phyloP scores from a whole-genome alignment of 352 stramenopile species.

The Phytopythium sindhum region DNA sequence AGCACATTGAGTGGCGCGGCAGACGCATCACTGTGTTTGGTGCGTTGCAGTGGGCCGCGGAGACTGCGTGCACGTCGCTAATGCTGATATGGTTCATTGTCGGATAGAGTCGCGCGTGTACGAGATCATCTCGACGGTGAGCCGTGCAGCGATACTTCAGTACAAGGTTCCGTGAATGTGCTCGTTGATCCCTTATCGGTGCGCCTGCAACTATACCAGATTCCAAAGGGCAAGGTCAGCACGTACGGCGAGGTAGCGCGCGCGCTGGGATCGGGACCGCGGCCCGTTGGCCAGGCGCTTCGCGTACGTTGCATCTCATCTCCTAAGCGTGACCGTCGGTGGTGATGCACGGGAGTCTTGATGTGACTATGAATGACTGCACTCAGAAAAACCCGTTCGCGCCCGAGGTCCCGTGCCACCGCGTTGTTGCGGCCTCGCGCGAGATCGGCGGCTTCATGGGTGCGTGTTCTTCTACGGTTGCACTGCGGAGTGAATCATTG shows the following conservation, averaged over 20 bases:
- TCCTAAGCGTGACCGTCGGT: too few species aligned
- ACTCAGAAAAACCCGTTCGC: conserved; percentile 80
- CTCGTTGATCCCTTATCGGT: too few species aligned
- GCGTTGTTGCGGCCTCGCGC: conserved; percentile 64
- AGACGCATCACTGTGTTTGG: conserved; percentile 71
- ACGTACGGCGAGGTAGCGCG: conserved; percentile 73
- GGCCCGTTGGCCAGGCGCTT: conserved; percentile 75
- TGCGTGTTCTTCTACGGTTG: conserved; percentile 7
- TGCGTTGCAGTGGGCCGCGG: conserved; percentile 9
- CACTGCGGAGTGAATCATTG: neutral
- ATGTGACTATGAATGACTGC: neutral
- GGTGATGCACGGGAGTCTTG: neutral
- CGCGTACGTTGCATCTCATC: conserved; percentile 23
- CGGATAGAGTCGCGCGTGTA: conserved; percentile 71
- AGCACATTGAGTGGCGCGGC: conserved; percentile 68
- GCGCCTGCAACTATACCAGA: conserved; percentile 28
- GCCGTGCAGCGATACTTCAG: neutral
- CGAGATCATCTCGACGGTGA: conserved; percentile 72
- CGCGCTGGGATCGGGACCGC: conserved; percentile 55
- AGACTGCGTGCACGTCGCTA: neutral
- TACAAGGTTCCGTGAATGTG: too few species aligned
- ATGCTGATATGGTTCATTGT: neutral
- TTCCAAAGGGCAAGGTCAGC: conserved; percentile 72
- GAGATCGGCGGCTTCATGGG: conserved; percentile 79
- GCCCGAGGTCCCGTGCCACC: conserved; percentile 72